Conservation (phyloP, 768 basidiomycete species). For the Kwoniella botswanensis region DNA sequence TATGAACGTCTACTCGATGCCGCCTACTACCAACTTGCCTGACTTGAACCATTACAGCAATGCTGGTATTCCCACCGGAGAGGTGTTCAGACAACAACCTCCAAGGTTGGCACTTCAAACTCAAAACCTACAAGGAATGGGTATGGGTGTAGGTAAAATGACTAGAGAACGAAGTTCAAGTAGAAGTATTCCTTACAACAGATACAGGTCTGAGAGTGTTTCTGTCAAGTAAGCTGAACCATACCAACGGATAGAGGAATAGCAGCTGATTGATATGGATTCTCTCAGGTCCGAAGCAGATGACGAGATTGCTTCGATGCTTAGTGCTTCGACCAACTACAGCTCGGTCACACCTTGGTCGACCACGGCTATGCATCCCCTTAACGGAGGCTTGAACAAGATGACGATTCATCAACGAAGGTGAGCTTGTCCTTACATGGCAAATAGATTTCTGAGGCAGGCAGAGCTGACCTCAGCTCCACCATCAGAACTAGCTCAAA, state of each 20-base stretch:
- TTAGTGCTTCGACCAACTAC: conserved; percentile 18
- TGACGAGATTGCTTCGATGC: conserved; percentile 15
- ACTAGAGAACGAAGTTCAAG: conserved; percentile 28
- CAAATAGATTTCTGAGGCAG: background rate
- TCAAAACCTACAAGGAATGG: conserved; percentile 12
- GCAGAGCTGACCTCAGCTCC: background rate
- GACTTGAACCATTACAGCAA: conserved; percentile 4
- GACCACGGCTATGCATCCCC: conserved; percentile 1
- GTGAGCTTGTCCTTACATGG: background rate
- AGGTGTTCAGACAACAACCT: conserved; percentile 19
- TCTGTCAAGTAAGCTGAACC: conserved; percentile 29
- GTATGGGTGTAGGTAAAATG: conserved; percentile 25
- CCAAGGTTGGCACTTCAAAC: conserved; percentile 35
- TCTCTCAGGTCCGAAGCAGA: conserved; percentile 33
- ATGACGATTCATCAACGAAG: conserved; percentile 39
- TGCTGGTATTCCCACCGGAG: conserved; percentile 6
- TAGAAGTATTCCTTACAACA: conserved; percentile 32
- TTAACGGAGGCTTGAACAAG: conserved; percentile 15
- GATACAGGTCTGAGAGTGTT: conserved; percentile 36
- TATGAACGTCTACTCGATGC: conserved; percentile 7
- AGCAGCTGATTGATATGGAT: background rate
- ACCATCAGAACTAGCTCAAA: conserved; percentile 20
- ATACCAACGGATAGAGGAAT: background rate
- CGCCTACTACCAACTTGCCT: background rate
- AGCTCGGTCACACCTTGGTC: conserved; percentile 27